These are phyloP conservation scores for Monilinia fructicola DNA, from an alignment of 2,329 filamentous ascomycete species.

Conservation along the genomic window DNA sequence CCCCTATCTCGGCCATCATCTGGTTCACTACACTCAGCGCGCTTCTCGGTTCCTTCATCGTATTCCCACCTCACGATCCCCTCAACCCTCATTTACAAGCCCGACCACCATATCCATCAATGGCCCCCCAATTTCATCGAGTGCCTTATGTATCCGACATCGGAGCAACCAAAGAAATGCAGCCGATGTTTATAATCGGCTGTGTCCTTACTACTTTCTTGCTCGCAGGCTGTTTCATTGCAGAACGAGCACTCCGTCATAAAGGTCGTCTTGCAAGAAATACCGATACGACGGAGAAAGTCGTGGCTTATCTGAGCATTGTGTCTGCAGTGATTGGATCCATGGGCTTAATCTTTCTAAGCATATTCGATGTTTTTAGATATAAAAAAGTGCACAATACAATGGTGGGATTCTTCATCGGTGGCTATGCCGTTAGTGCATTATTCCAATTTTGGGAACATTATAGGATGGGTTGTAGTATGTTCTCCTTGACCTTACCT, in stretches of 20 bases:
- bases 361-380: conserved; percentile 78
- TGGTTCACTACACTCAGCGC: conserved; percentile 20
- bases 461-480: conserved; percentile 74
- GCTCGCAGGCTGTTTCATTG: conserved; percentile 76
- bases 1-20: conserved; percentile 14
- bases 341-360: conserved; percentile 75
- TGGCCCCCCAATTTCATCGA: conserved; percentile 51
- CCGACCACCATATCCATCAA: conserved; percentile 58
- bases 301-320: conserved; percentile 61
- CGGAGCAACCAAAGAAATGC: conserved; percentile 56
- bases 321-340: conserved; percentile 72
- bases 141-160: conserved; percentile 75
- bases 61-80: conserved; percentile 18
- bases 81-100: conserved; percentile 38
- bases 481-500: conserved; percentile 33
- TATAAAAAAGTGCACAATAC: conserved; percentile 68
- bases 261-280: conserved; percentile 76
- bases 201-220: conserved; percentile 70
- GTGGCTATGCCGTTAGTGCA: conserved; percentile 78
- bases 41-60: conserved; percentile 1
- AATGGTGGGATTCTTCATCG: conserved; percentile 81
- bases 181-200: conserved; percentile 77
- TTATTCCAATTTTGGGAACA: conserved; percentile 89
- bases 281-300: conserved; percentile 59
- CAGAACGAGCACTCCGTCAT: conserved; percentile 85